Percentiles rank a stretch among this genome's conserved stretches.
Conservation (phyloP, 495 filamentous ascomycete species). For the Lineolata rhizophorae region DNA sequence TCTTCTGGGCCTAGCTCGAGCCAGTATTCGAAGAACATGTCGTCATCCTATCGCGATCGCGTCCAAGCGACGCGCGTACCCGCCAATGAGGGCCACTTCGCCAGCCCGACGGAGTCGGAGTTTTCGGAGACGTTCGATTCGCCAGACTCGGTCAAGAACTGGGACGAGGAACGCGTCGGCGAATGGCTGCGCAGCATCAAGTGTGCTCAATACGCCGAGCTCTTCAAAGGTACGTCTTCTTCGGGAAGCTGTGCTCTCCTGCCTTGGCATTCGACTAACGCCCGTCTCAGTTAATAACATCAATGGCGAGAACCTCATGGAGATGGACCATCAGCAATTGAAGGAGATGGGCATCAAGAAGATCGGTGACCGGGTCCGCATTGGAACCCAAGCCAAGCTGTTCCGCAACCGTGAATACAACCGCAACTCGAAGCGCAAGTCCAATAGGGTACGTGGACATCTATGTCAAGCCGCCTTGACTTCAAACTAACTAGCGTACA, state of each 20-base stretch:
- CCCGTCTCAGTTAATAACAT: conserved; percentile 58
- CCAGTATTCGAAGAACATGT: conserved; percentile 25
- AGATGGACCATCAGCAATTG: conserved; percentile 87
- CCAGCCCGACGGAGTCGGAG: conserved; percentile 83
- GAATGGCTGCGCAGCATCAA: conserved; percentile 81
- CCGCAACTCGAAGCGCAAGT: conserved; percentile 55
- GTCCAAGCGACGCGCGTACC: neutral
- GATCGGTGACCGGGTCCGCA: conserved; percentile 87
- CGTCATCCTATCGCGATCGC: no score
- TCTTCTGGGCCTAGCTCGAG: conserved; percentile 30
- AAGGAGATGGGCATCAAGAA: conserved; percentile 98
- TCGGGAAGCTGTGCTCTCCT: conserved; percentile 1
- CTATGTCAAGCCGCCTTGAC: conserved; percentile 1
- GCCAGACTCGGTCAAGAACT: conserved; percentile 42
- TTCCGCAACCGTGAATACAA: conserved; percentile 67
- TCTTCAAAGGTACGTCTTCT: conserved; percentile 49
- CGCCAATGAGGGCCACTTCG: conserved; percentile 35
- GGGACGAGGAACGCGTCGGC: conserved; percentile 81
- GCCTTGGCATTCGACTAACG: neutral
- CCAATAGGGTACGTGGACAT: conserved; percentile 40
- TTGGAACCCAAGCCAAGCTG: conserved; percentile 77
- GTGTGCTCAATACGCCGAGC: conserved; percentile 73
- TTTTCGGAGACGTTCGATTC: conserved; percentile 56
- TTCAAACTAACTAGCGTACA: conserved; percentile 16
- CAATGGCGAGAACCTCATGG: conserved; percentile 85